Base-by-base conservation (phyloP, 805 yeast genomes). In the Candida parachauliodes region DNA sequence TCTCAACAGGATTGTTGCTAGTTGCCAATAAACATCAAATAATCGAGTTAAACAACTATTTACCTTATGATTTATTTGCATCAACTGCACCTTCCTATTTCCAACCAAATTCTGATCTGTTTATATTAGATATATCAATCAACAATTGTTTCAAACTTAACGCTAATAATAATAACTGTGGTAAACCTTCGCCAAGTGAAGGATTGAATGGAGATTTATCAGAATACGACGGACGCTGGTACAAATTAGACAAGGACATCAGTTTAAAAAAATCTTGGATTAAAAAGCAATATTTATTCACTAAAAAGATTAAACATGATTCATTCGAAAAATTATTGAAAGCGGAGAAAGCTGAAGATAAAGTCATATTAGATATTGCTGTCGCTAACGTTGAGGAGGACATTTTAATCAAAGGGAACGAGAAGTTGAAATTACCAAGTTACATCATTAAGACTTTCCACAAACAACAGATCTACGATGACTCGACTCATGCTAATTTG, bases 161-260 rank as follows among this genome's bases (percentile, higher is more conserved):
- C 19, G 35, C 47, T n/a, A 48, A 50, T 3, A 45, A 40, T 21
- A 41, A 46, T 3, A 37, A 33, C 14, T 61, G 67, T 46, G 65
- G 67, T 1, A 19, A 46, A 1, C 67, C 68, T 11, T 15, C 32
- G 5, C 33, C 42, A 6, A 18, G 30, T 2, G 51, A 51, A 5
- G 66, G 65, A 2, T 28, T 40, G 7, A 25, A 44, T 28, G 68
- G 61, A 4, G 59, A 62, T 28, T 30, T 55, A 10, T 34, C 35
- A 1, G 17, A 20, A 11, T 12, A 40, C 10, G 46, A 44, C 7
- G 36, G 44, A 25, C 60, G 59, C 9, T 76, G 79, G 79, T 37
- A 44, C 25, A 56, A 59, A 34, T 43, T 74, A 18, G 65, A 66
- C 16, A 76, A 76, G 45, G 81, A 77, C 48, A 57, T 78, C 26